Evolutionary conservation across 352 stramenopile species (phyloP), one percentile per base, ranked within the genome.

Genomic region (Globisporangium sylvaticum): DNA sequence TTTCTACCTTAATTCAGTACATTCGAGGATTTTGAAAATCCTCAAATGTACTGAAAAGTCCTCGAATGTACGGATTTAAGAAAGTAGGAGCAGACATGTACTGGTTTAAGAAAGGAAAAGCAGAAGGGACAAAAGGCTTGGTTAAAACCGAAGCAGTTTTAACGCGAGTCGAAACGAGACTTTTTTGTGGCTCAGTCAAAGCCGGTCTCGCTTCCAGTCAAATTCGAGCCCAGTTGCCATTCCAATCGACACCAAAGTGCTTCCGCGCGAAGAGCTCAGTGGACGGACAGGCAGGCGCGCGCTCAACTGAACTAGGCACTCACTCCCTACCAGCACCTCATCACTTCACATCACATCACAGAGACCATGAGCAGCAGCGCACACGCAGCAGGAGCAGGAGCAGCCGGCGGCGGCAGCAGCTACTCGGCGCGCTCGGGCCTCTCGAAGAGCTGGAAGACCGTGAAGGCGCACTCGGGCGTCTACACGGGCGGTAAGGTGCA

Each of bases 401-500:
- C n/a, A n/a, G n/a, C 32, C n/a, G 48, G 6, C 52, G 24, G 12
- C 9, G 18, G 53, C 53, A 73, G 57, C 52, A 90, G 78, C 70
- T 93, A 91, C 73, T 90, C 81, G 56, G 74, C 72, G 39, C 83
- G 72, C 66, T 85, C 76, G 31, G 85, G 85, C 2, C 80, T 95
- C 29, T 90, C 80, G 60, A 95, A 95, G 71, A 89, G 62, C 65
- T 95, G 85, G 85, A 84, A 84, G 61, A 81, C 83, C 6, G 78
- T 92, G 55, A 90, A 91, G 67, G 80, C 79, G 10, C 87, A 94
- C 65, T 76, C 83, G 18, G 87, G 87, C 57, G 83, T 95, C 57
- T 95, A 89, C 74, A 94, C 87, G 14, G 87, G 87, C 59, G 87
- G 87, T 65, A 95, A 95, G 66, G 83, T 88, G 29, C 71, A 92